These are phyloP conservation scores for Schizothecium vesticola DNA, from an alignment of 495 filamentous ascomycete genomes.

Conservation along the genomic window DNA sequence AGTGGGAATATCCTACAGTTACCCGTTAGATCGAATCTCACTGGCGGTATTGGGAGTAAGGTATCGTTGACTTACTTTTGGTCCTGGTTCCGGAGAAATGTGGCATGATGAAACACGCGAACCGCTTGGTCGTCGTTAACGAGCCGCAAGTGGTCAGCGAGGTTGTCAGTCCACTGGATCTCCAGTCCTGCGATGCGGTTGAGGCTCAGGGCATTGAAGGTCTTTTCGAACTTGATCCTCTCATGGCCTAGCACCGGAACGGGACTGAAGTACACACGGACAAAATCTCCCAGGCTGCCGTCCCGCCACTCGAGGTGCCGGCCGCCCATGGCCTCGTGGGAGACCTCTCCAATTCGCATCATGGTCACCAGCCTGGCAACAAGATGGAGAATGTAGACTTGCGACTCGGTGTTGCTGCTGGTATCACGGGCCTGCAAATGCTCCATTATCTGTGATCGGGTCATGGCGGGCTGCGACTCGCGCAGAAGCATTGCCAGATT, in stretches of 20 bases:
- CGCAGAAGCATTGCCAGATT: too few species aligned
- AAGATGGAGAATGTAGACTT: not conserved
- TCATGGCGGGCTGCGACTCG: too few species aligned
- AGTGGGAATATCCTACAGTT: conserved; percentile 32
- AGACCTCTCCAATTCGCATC: not conserved
- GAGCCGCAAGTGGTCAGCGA: conserved; percentile 43
- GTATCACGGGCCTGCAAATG: not conserved
- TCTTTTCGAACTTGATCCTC: conserved; percentile 11
- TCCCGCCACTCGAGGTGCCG: not conserved
- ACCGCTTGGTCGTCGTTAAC: conserved; percentile 36
- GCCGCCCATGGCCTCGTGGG: not conserved
- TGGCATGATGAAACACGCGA: conserved; percentile 42
- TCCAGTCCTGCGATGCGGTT: conserved; percentile 32
- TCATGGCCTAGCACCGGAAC: not conserved
- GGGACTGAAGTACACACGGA: not conserved
- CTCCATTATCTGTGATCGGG: too few species aligned
- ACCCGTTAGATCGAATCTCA: too few species aligned
- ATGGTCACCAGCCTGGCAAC: conserved; percentile 1
- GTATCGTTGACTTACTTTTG: too few species aligned
- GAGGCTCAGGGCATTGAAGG: conserved; percentile 16
- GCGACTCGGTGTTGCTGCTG: not conserved
- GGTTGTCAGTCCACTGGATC: conserved; percentile 40
- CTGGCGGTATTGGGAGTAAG: too few species aligned
- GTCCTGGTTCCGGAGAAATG: conserved; percentile 29
- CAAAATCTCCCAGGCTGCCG: not conserved